These are phyloP conservation scores for Lizonia empirigonia DNA, from an alignment of 2,329 filamentous ascomycete genomes.

Conservation along the genomic window DNA sequence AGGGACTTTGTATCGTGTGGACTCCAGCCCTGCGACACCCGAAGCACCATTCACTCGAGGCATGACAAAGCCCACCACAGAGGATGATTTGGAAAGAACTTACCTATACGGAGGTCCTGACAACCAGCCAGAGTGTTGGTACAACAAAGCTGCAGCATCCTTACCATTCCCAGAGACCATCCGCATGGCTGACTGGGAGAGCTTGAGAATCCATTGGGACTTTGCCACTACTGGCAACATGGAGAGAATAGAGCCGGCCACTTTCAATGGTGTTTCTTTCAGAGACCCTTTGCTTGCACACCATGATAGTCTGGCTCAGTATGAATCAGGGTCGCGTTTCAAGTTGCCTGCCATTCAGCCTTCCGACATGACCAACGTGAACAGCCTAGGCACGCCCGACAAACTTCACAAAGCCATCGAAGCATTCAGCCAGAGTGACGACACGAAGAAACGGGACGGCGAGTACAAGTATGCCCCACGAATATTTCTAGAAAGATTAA, in stretches of 20 bases:
- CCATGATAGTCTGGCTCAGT: slow-evolving; percentile 19
- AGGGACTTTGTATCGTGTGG: neutral
- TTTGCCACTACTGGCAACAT: slow-evolving; percentile 22
- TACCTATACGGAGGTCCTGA: slow-evolving; percentile 35
- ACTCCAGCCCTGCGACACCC: neutral
- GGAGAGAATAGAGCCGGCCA: slow-evolving; percentile 15
- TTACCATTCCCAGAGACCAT: slow-evolving; percentile 39
- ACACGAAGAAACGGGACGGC: slow-evolving; percentile 1
- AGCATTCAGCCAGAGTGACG: slow-evolving; percentile 17
- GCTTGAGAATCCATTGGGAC: slow-evolving; percentile 35
- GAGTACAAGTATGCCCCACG: slow-evolving; percentile 29
- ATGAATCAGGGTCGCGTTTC: slow-evolving; percentile 40
- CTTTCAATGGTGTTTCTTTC: slow-evolving; percentile 22
- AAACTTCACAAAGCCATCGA: slow-evolving; percentile 14
- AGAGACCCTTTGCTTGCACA: slow-evolving; percentile 15
- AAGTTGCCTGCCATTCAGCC: slow-evolving; percentile 25
- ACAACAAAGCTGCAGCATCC: slow-evolving; percentile 24
- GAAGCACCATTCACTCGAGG: neutral
- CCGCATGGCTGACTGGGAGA: slow-evolving; percentile 39
- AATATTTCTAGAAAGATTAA: slow-evolving; percentile 26
- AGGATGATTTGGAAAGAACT: slow-evolving; percentile 8
- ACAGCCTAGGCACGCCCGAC: neutral
- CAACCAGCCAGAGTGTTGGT: slow-evolving; percentile 31
- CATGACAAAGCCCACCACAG: neutral
- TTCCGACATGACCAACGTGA: slow-evolving; percentile 6